Evolutionary conservation across 345 rosid genomes (phyloP), one percentile per base, ranked within the genome.

Genomic region (Pistacia atlantica): DNA sequence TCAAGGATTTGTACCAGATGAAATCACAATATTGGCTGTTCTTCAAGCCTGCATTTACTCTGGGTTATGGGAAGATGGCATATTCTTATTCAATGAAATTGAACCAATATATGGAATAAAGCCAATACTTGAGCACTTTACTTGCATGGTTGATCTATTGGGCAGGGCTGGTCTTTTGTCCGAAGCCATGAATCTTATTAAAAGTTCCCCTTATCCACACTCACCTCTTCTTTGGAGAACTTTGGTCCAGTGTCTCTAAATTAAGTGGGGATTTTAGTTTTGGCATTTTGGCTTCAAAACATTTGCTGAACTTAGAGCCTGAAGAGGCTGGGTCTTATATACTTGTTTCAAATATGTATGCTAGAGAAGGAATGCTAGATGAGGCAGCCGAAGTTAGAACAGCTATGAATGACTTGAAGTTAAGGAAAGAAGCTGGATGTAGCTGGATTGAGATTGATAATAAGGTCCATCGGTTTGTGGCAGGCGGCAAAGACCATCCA

Each of bases 391-490:
- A 65, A 72, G 79, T 74, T 52, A 77, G 82, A 70, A 76, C 72
- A 55, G 58, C 61, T 66, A 75, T 81, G 87, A 81, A 77, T 57
- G 77, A 81, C 70, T 70, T 84, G 69, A 81, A 62, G 72, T 59
- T 84, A 48, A 65, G 60, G 51, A 79, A 81, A 68, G 70, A 74
- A 52, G 77, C 79, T 65, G 87, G 87, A 11, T 69, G 75, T 46
- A 84, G 87, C 72, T 79, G 81, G 84, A 79, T 84, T 65, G 83
- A 84, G 76, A 78, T 79, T 64, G 73, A 84, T 31, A 79, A 71
- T 8, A 77, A 74, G 66, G 72, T 81, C 17, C 84, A 81, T 71
- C 45, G 49, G 51, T 81, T 77, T 33, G 78, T 74, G 67, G 83
- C 84, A 33, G 76, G 83, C 37, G 72, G 64, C 67, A 81, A 62